These are phyloP conservation scores for Fraxinus paxiana DNA, from an alignment of 305 asterid species.

Conservation along the genomic window DNA sequence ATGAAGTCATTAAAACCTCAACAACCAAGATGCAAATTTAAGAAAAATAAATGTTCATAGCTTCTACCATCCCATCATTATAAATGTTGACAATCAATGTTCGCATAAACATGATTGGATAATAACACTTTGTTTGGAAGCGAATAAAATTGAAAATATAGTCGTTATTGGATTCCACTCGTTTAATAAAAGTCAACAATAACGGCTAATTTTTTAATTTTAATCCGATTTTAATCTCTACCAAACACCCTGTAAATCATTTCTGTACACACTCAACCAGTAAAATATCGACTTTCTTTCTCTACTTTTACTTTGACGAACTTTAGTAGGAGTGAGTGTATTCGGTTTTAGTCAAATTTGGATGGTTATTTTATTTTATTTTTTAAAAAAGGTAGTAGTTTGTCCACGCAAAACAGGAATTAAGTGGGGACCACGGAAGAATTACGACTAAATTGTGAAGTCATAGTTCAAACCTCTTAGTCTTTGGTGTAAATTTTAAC, in stretches of 20 bases:
- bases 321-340: neutral
- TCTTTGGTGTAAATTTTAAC: neutral
- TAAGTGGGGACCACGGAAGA: neutral
- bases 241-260: too few relatives aligned
- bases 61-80: neutral
- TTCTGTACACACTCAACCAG: neutral
- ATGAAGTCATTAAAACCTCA: slow-evolving; percentile 23
- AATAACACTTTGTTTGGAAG: too few relatives aligned
- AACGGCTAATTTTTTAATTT: too few relatives aligned
- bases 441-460: neutral
- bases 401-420: neutral
- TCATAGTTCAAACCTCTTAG: neutral
- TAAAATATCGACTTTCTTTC: neutral
- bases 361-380: too few relatives aligned
- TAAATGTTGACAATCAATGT: neutral
- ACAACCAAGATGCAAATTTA: slow-evolving; percentile 21
- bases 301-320: neutral
- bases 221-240: too few relatives aligned
- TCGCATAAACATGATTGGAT: neutral
- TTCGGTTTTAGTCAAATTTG: neutral
- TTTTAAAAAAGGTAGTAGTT: neutral
- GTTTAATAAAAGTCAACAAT: too few relatives aligned
- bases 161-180: too few relatives aligned
- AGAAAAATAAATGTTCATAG: neutral
- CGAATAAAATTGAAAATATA: too few relatives aligned